Evolutionary conservation across 495 filamentous ascomycete genomes (phyloP).

Genomic region (Talaromyces proteolyticus): DNA sequence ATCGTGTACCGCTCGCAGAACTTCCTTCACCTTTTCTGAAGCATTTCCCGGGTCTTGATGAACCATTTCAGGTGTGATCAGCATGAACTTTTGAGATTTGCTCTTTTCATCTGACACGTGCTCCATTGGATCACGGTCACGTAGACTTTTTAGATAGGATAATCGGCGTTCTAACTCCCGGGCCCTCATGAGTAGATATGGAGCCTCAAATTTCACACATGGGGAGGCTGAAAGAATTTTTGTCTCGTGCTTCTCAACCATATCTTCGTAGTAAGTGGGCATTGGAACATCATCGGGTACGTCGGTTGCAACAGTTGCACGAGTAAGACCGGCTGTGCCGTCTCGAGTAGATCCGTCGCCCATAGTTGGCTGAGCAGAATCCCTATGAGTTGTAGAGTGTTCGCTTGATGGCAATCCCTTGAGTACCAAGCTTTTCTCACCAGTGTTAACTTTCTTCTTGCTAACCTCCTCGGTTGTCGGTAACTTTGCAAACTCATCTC

Average conservation of each 20-base stretch:
- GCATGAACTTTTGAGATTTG: constrained; percentile 66
- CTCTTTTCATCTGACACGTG: constrained; percentile 51
- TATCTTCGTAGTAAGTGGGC: constrained; percentile 88
- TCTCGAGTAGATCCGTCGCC: constrained; percentile 12
- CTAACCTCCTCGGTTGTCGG: constrained; percentile 50
- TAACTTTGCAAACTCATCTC: constrained; percentile 88
- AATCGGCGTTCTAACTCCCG: constrained; percentile 84
- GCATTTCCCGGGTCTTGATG: constrained; percentile 70
- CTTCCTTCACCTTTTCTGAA: constrained; percentile 82
- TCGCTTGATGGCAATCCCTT: background rate
- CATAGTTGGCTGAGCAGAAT: constrained; percentile 6
- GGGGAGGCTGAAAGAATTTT: constrained; percentile 94
- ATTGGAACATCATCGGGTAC: constrained; percentile 82
- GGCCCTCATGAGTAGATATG: constrained; percentile 85
- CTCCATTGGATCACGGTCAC: constrained; percentile 55
- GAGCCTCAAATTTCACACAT: constrained; percentile 90
- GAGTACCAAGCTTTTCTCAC: background rate
- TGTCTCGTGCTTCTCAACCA: constrained; percentile 87
- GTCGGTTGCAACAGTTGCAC: constrained; percentile 40
- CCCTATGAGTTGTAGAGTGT: background rate
- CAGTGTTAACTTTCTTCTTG: constrained; percentile 3
- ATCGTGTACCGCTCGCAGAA: constrained; percentile 88
- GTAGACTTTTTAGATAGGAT: constrained; percentile 70
- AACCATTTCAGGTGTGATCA: constrained; percentile 94
- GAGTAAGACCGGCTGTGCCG: background rate